Evolutionary conservation across 176 grass and related monocot genomes (phyloP), one percentile per base, ranked within the genome.

Genomic region (Zizania latifolia): DNA sequence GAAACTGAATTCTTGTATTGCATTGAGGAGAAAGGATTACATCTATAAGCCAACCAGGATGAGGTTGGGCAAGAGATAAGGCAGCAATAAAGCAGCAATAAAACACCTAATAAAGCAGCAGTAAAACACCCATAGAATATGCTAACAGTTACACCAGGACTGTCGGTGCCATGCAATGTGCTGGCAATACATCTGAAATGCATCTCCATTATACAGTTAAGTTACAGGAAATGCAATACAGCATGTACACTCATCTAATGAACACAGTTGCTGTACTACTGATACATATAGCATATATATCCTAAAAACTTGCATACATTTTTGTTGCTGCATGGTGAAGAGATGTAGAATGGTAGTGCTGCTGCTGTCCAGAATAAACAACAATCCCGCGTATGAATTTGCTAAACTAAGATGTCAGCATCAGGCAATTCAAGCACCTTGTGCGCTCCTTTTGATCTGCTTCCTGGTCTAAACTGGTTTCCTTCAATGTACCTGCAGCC

Each of bases 341-440:
- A 46, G 40, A 45, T 77, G 17, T 32, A 61, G 33, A 83, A 68
- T 17, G 41, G 28, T 19, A 39, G n/a, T 4, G 44, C n/a, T n/a
- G n/a, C 6, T 14, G 33, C 27, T 28, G 12, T 10, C 67, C 31
- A 30, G 26, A 67, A 74, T 55, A 71, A 71, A 45, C 21, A 61
- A 26, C 55, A 62, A 39, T 4, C 54, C 59, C 22, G 10, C 50
- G 21, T 12, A 27, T 28, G 51, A 62, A 53, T 40, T n/a, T 65
- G 15, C 35, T 93, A 99, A 19, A 90, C 93, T 68, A 86, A 74
- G 65, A 86, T 58, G 77, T 99, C 91, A 8, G 76, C 84, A 71
- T 99, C 92, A 19, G 89, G 84, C 30, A 99, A 68, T 35, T 99
- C 91, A 30, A 99, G 84, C 62, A 92, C 89, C 72, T 99, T 99